A percentile compares a stretch with the other conserved stretches of the same genome.
These are phyloP conservation scores for Aspergillus heteromorphus DNA, from an alignment of 495 filamentous ascomycete species.

Conservation along the genomic window DNA sequence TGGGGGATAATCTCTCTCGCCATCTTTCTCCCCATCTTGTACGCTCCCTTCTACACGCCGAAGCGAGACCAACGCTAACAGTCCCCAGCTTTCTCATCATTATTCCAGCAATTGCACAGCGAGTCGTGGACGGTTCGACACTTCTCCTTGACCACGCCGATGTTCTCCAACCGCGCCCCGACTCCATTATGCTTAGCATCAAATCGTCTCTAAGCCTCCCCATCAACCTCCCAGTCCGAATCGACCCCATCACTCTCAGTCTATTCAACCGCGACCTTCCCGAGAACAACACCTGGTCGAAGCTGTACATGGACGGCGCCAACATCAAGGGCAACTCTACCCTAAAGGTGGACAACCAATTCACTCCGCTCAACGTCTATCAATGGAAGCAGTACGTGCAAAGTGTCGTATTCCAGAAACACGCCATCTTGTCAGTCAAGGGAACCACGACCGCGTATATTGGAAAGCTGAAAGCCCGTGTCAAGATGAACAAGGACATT, in stretches of 20 bases:
- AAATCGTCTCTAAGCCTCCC: constrained; percentile 33
- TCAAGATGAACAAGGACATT: constrained; percentile 35
- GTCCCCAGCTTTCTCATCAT: constrained; percentile 34
- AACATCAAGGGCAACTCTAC: constrained; percentile 32
- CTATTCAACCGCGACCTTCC: constrained; percentile 28
- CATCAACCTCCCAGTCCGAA: constrained; percentile 30
- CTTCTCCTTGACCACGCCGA: constrained; percentile 33
- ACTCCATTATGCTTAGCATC: constrained; percentile 29
- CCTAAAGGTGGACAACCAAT: constrained; percentile 19
- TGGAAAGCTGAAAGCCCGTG: constrained; percentile 28
- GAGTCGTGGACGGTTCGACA: constrained; percentile 33
- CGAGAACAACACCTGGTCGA: constrained; percentile 23
- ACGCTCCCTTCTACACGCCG: constrained; percentile 5
- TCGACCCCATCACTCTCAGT: constrained; percentile 30
- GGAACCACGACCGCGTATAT: constrained; percentile 32
- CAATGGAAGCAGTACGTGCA: constrained; percentile 33
- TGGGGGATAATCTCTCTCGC: constrained; percentile 32
- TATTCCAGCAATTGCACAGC: constrained; percentile 40
- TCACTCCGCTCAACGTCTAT: constrained; percentile 21
- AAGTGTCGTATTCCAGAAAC: constrained; percentile 26
- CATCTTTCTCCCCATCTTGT: constrained; percentile 39
- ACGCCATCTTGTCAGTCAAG: constrained; percentile 23
- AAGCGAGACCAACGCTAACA: neutral
- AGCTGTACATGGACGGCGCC: constrained; percentile 20
- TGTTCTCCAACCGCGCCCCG: constrained; percentile 28